These are phyloP conservation scores for Podospora pseudoanserina DNA, from an alignment of 495 filamentous ascomycete genomes.

Conservation along the genomic window DNA sequence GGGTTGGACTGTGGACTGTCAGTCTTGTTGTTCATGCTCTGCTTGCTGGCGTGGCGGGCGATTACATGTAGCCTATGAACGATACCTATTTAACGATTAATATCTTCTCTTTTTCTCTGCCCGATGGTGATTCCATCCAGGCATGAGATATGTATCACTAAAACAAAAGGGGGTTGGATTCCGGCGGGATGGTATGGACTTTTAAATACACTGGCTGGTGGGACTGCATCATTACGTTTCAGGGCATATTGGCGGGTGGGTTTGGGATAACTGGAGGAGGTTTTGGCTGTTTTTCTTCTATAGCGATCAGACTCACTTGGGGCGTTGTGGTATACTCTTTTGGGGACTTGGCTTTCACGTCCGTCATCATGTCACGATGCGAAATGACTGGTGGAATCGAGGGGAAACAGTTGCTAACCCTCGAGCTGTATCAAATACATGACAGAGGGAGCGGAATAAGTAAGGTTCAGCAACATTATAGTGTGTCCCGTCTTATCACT, in stretches of 20 bases:
- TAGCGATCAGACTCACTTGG: neutral
- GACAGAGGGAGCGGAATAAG: neutral
- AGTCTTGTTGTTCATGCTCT: constrained; percentile 89
- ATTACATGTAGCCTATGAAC: constrained; percentile 49
- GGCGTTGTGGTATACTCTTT: neutral
- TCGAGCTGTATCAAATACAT: neutral
- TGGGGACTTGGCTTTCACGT: neutral
- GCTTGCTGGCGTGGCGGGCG: constrained; percentile 90
- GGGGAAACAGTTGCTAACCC: neutral
- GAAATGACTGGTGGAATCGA: neutral
- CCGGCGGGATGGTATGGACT: neutral
- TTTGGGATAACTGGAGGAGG: neutral
- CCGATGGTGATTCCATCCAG: neutral
- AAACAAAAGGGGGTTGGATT: neutral
- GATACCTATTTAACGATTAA: neutral
- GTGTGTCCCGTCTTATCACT: neutral
- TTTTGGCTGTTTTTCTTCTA: neutral
- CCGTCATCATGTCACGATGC: neutral
- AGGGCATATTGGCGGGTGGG: neutral
- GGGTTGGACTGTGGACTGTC: constrained; percentile 94
- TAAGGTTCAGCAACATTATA: neutral
- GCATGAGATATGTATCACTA: neutral
- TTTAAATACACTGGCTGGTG: neutral
- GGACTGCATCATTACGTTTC: neutral
- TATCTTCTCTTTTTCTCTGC: constrained; percentile 8